Percentiles rank a stretch among this genome's conserved stretches.
These are phyloP conservation scores for Farysia itapuensis DNA, from an alignment of 1,284 basidiomycete species.

Conservation along the genomic window DNA sequence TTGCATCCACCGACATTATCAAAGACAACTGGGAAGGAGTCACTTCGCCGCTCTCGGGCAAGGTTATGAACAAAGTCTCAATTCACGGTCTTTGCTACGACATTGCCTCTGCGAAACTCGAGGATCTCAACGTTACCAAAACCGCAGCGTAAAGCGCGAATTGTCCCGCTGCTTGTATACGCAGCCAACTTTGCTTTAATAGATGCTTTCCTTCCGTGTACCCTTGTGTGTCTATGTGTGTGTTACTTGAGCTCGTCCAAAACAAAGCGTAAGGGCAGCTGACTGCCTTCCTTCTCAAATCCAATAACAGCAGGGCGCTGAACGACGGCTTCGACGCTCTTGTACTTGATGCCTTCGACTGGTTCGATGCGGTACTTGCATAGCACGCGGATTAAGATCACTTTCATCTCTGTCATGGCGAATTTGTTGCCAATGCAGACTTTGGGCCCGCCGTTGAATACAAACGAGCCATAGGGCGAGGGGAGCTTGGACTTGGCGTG, in stretches of 20 bases:
- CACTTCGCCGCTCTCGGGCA: conserved; percentile 58
- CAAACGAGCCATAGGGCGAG: conserved; percentile 43
- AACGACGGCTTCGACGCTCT: conserved; percentile 37
- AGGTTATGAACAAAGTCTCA: conserved; percentile 51
- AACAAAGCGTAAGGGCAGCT: conserved; percentile 25
- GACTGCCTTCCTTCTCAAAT: conserved; percentile 32
- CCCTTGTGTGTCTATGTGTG: too few species aligned
- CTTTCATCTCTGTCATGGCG: conserved; percentile 44
- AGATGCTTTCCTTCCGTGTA: not conserved
- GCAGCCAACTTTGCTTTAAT: not conserved
- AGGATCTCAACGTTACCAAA: conserved; percentile 22
- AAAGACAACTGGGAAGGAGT: conserved; percentile 73
- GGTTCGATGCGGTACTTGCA: conserved; percentile 25
- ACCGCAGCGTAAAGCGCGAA: too few species aligned
- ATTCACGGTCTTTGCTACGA: conserved; percentile 53
- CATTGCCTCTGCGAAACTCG: conserved; percentile 43
- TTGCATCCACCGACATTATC: conserved; percentile 70
- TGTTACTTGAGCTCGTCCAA: conserved; percentile 18
- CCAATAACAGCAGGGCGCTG: conserved; percentile 36
- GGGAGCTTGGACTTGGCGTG: conserved; percentile 18
- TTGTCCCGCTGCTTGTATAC: too few species aligned
- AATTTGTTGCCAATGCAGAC: conserved; percentile 53
- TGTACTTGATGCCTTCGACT: conserved; percentile 27
- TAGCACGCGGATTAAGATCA: conserved; percentile 25
- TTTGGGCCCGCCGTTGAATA: conserved; percentile 46